A percentile compares a stretch with the other conserved stretches of the same genome.
phyloP scores from a whole-genome alignment of 2,329 filamentous ascomycete species.

The Xylaria multiplex region DNA sequence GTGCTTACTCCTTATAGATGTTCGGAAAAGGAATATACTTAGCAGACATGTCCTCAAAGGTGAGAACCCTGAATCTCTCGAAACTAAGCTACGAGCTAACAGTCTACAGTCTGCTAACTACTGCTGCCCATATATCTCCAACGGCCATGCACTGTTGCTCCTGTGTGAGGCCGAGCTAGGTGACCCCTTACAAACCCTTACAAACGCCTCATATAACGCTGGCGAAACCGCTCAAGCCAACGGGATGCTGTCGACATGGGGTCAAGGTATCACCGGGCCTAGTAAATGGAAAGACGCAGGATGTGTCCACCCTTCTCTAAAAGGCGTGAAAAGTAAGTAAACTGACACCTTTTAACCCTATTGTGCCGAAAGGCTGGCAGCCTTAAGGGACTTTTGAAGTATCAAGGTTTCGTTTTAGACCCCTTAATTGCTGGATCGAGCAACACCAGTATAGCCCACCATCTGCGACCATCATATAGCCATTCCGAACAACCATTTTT shows the following conservation, averaged over 20 bases:
- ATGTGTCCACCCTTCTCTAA: constrained; percentile 70
- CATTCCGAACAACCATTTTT: background rate
- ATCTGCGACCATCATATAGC: background rate
- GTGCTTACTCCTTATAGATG: constrained; percentile 64
- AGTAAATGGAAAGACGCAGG: constrained; percentile 79
- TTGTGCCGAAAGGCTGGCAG: background rate
- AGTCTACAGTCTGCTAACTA: constrained; percentile 72
- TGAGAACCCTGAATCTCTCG: constrained; percentile 26
- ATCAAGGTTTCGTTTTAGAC: background rate
- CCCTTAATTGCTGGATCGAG: too few species aligned
- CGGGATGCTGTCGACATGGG: constrained; percentile 75
- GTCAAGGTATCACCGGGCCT: constrained; percentile 73
- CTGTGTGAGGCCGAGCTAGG: constrained; percentile 88
- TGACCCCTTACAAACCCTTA: constrained; percentile 74
- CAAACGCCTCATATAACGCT: constrained; percentile 67
- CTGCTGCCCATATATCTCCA: constrained; percentile 70
- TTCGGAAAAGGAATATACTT: constrained; percentile 92
- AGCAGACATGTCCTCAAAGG: constrained; percentile 83
- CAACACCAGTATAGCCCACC: background rate
- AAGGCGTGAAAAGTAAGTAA: constrained; percentile 72
- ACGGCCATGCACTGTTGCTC: constrained; percentile 77
- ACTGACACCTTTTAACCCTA: background rate
- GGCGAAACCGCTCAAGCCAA: constrained; percentile 68
- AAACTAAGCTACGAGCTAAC: constrained; percentile 27
- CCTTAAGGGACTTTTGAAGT: too few species aligned